Evolutionary conservation across 768 basidiomycete genomes (phyloP).

Genomic region (Candolleomyces eurysporus): DNA sequence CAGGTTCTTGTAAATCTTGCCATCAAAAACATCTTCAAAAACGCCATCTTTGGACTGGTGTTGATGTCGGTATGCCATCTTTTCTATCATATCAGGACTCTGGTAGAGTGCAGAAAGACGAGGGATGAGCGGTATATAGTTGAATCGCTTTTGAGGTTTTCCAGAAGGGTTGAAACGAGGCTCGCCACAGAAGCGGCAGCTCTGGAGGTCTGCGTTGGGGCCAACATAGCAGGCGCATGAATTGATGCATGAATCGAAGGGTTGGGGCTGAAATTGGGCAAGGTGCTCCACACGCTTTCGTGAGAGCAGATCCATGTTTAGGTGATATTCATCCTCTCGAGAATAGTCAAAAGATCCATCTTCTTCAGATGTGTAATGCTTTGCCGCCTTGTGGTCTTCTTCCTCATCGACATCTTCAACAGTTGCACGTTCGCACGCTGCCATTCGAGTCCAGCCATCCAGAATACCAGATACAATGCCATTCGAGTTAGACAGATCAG

Average conservation of each 20-base stretch:
- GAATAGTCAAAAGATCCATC: not conserved
- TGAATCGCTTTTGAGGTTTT: constrained; percentile 25
- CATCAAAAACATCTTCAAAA: constrained; percentile 37
- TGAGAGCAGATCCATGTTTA: not conserved
- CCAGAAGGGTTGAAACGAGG: constrained; percentile 9
- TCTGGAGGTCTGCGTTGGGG: constrained; percentile 13
- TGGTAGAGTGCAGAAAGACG: constrained; percentile 19
- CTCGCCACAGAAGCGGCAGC: constrained; percentile 31
- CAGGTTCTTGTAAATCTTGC: constrained; percentile 26
- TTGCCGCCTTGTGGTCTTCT: not conserved
- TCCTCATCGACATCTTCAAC: not conserved
- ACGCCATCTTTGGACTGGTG: constrained; percentile 16
- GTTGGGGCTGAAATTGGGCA: constrained; percentile 24
- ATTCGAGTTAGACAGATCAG: too few relatives aligned
- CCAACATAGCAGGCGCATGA: constrained; percentile 19
- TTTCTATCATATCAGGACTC: constrained; percentile 16
- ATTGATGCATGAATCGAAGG: constrained; percentile 24
- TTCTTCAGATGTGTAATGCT: not conserved
- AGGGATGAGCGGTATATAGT: constrained; percentile 32
- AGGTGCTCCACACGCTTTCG: constrained; percentile 19
- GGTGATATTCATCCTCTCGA: not conserved
- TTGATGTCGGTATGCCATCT: constrained; percentile 24
- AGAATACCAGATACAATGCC: too few relatives aligned
- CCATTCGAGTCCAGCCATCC: too few relatives aligned
- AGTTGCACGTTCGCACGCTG: too few relatives aligned